phyloP scores from a whole-genome alignment of 805 yeast species.

The Cyberlindnera euphorbiae region DNA sequence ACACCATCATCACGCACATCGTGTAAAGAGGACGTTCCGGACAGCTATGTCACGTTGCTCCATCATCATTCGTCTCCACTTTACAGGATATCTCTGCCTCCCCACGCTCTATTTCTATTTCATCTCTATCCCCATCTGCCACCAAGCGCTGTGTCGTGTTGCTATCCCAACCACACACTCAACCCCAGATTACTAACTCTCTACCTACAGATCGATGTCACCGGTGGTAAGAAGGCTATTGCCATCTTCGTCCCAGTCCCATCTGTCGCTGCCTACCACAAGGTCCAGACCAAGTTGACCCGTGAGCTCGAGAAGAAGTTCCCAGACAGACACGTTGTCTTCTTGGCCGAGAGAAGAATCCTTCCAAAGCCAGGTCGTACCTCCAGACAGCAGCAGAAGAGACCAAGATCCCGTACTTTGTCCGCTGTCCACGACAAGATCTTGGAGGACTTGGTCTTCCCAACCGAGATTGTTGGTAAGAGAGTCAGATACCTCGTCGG shows the following conservation, averaged over 20 bases:
- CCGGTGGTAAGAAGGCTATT: conserved; percentile 98
- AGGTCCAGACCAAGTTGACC: conserved; percentile 94
- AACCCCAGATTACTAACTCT: conserved; percentile 20
- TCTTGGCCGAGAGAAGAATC: conserved; percentile 99
- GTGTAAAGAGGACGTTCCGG: no score
- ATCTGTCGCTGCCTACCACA: conserved; percentile 87
- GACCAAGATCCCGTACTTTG: conserved; percentile 99
- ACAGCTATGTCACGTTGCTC: no score
- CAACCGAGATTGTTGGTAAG: conserved; percentile 98
- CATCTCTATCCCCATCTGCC: background rate
- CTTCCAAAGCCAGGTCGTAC: conserved; percentile 98
- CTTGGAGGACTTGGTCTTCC: conserved; percentile 99
- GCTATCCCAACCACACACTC: background rate
- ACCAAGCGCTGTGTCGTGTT: no score
- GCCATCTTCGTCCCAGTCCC: conserved; percentile 98
- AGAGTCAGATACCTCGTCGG: conserved; percentile 98
- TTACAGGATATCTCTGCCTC: no score
- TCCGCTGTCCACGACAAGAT: conserved; percentile 98
- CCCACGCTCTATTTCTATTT: background rate
- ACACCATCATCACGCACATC: no score
- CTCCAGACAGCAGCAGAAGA: conserved; percentile 92
- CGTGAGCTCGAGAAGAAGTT: conserved; percentile 99
- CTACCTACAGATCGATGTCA: conserved; percentile 73
- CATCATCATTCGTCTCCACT: no score
- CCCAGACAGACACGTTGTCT: conserved; percentile 99